These are phyloP conservation scores for Rhizomucor pusillus DNA, from an alignment of 371 early-diverging fungal species.

Conservation along the genomic window DNA sequence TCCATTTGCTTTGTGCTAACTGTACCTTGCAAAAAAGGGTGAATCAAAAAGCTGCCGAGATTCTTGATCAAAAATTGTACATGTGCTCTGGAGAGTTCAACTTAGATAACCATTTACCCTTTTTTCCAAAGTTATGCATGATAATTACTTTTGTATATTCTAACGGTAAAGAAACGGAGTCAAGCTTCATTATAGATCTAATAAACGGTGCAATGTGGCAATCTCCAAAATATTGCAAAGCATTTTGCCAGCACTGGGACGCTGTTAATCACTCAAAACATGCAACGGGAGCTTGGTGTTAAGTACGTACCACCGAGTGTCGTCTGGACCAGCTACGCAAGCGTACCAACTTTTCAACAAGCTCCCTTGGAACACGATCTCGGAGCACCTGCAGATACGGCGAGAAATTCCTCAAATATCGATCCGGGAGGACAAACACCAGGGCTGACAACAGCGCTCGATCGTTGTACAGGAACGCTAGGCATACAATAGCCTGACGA, in stretches of 20 bases:
- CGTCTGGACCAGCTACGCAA: slow-evolving; percentile 27
- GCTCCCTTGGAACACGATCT: slow-evolving; percentile 49
- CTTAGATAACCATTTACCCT: too few relatives aligned
- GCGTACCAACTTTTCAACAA: slow-evolving; percentile 40
- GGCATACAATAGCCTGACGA: slow-evolving; percentile 40
- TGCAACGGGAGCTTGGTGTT: too few relatives aligned
- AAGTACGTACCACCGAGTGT: slow-evolving; percentile 18
- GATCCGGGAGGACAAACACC: slow-evolving; percentile 52
- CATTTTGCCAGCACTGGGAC: slow-evolving; percentile 38
- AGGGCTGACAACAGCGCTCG: slow-evolving; percentile 34
- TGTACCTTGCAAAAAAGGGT: slow-evolving; percentile 52
- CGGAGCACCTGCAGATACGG: slow-evolving; percentile 49
- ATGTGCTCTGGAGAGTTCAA: slow-evolving; percentile 46
- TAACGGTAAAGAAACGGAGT: slow-evolving; percentile 55
- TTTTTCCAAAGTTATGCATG: neutral
- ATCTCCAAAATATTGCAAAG: slow-evolving; percentile 47
- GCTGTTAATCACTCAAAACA: too few relatives aligned
- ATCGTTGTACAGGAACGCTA: slow-evolving; percentile 42
- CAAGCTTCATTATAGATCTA: slow-evolving; percentile 56
- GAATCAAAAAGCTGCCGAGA: slow-evolving; percentile 53
- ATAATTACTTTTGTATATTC: slow-evolving; percentile 50
- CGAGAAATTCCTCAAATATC: slow-evolving; percentile 54
- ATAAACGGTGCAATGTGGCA: slow-evolving; percentile 53
- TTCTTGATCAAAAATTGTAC: slow-evolving; percentile 51
- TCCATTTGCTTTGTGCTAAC: slow-evolving; percentile 3